Evolutionary conservation across 2,329 filamentous ascomycete species (phyloP).

Genomic region (Diaporthe australafricana): DNA sequence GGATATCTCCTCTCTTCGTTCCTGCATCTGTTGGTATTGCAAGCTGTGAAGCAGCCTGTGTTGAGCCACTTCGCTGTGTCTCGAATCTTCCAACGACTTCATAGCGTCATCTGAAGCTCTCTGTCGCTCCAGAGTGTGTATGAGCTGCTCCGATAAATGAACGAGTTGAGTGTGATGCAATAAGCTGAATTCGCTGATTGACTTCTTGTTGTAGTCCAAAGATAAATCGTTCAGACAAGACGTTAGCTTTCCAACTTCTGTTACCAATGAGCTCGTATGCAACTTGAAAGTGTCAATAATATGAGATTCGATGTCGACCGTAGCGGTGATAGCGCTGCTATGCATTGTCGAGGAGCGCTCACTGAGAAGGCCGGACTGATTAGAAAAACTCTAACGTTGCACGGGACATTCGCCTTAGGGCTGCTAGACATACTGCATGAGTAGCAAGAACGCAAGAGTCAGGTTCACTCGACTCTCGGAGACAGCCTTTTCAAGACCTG

Average conservation of each 20-base stretch:
- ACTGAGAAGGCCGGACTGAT: not conserved
- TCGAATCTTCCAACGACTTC: not conserved
- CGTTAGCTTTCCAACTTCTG: not conserved
- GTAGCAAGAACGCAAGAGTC: not conserved
- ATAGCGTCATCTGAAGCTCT: not conserved
- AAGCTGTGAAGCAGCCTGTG: not conserved
- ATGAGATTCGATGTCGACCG: not conserved
- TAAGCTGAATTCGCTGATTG: not conserved
- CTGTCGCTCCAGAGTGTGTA: not conserved
- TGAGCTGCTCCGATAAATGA: not conserved
- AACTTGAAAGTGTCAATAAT: not conserved
- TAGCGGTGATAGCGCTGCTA: not conserved
- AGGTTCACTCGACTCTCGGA: not conserved
- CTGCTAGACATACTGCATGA: not conserved
- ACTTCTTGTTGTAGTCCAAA: no score
- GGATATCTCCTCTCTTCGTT: not conserved
- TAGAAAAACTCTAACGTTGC: not conserved
- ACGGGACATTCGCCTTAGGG: no score
- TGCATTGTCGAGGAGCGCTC: not conserved
- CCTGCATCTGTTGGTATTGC: not conserved
- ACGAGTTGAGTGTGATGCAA: not conserved
- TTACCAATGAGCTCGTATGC: not conserved
- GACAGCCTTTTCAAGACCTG: not conserved
- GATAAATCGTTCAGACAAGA: not conserved
- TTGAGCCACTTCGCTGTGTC: not conserved